Evolutionary conservation across 257 asterid genomes (phyloP).

Genomic region (Solanum bukasovii): DNA sequence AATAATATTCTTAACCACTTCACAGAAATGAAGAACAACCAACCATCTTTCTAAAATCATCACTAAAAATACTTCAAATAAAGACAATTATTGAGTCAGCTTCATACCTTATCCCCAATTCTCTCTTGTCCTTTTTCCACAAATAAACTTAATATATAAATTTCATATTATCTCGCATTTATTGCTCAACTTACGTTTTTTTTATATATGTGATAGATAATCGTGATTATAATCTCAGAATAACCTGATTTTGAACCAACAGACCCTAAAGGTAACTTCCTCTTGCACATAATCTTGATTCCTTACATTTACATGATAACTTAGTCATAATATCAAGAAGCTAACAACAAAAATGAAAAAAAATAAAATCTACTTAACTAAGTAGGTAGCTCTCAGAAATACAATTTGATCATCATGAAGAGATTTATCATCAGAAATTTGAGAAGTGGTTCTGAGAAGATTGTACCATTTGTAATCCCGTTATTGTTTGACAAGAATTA

Average conservation of each 20-base stretch:
- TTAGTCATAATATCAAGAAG: not conserved
- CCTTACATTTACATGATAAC: not conserved
- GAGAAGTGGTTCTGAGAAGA: constrained; percentile 48
- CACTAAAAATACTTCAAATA: not conserved
- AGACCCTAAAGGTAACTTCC: not conserved
- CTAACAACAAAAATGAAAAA: not conserved
- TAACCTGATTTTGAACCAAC: not conserved
- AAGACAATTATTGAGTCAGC: not conserved
- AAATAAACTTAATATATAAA: not conserved
- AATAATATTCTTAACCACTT: constrained; percentile 19
- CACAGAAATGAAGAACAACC: not conserved
- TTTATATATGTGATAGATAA: not conserved
- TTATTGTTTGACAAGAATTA: constrained; percentile 41
- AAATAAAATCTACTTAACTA: not conserved
- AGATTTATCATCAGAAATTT: constrained; percentile 27
- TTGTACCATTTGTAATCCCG: constrained; percentile 47
- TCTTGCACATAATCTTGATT: not conserved
- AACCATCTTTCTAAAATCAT: not conserved
- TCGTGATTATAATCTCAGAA: not conserved
- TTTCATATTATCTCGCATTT: not conserved
- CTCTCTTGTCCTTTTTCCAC: not conserved
- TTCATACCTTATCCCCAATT: not conserved
- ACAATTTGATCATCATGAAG: constrained; percentile 1
- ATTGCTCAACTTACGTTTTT: not conserved
- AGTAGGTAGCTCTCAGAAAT: not conserved